Evolutionary conservation across 2,329 filamentous ascomycete genomes (phyloP).

Genomic region (Clonostachys sp.): DNA sequence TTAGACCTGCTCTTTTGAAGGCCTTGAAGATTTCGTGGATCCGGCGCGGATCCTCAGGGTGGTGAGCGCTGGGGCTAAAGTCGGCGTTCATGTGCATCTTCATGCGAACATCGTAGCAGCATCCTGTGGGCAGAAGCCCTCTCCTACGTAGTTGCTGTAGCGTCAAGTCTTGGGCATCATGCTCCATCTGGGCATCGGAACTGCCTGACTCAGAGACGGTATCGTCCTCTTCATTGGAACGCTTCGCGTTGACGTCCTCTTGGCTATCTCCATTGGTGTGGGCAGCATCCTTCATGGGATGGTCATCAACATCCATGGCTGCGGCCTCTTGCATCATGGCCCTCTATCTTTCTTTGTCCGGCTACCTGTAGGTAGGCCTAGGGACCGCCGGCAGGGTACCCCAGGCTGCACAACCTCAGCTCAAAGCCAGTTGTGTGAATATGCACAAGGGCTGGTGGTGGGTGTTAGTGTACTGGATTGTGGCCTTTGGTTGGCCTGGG

Average conservation of each 20-base stretch:
- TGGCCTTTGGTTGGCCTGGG: too few relatives aligned
- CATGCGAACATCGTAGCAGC: constrained; percentile 93
- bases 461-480: too few relatives aligned
- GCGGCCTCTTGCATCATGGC: constrained; percentile 11
- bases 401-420: too few relatives aligned
- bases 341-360: not conserved
- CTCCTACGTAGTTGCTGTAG: constrained; percentile 31
- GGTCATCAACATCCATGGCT: constrained; percentile 36
- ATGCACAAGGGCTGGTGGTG: too few relatives aligned
- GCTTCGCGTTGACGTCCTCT: constrained; percentile 22
- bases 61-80: constrained; percentile 68
- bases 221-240: constrained; percentile 7
- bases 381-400: too few relatives aligned
- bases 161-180: constrained; percentile 28
- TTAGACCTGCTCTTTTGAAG: constrained; percentile 75
- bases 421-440: too few relatives aligned
- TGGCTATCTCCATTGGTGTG: constrained; percentile 7
- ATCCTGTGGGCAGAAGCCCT: constrained; percentile 63
- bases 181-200: constrained; percentile 25
- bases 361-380: too few relatives aligned
- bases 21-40: constrained; percentile 93
- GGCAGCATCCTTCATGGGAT: constrained; percentile 33
- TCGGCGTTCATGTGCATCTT: constrained; percentile 88
- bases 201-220: constrained; percentile 22
- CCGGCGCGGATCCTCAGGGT: constrained; percentile 89